phyloP scores from a whole-genome alignment of 2,329 filamentous ascomycete species.

The Colletotrichum incanum region DNA sequence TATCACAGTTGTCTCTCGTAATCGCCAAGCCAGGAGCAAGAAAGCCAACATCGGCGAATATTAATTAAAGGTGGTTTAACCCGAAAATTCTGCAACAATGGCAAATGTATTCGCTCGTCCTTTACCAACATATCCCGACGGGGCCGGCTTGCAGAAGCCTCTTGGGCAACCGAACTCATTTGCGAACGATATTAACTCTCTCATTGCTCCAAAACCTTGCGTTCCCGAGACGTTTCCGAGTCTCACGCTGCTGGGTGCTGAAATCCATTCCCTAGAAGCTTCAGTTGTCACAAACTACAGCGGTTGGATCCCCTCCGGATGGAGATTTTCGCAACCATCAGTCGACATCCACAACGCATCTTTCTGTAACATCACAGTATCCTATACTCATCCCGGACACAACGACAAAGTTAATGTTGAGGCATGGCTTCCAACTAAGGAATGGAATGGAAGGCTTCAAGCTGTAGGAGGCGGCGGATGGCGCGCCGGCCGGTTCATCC shows the following conservation, averaged over 20 bases:
- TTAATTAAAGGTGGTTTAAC: neutral
- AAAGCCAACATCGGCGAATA: fast-evolving
- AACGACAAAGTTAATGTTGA: slow-evolving; percentile 46
- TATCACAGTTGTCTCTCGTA: fast-evolving
- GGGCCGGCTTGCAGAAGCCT: neutral
- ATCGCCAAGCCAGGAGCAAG: neutral
- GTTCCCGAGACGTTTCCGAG: neutral
- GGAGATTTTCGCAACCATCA: slow-evolving; percentile 20
- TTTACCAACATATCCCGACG: neutral
- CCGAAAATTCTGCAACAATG: neutral
- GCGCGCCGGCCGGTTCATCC: slow-evolving; percentile 20
- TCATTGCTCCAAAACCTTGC: neutral
- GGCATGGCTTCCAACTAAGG: slow-evolving; percentile 46
- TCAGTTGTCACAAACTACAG: slow-evolving; percentile 14
- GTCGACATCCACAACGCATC: slow-evolving; percentile 23
- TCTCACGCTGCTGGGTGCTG: slow-evolving; percentile 7
- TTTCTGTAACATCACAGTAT: slow-evolving; percentile 50
- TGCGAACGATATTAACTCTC: neutral
- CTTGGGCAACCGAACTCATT: neutral
- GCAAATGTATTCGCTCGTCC: neutral
- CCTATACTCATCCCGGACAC: slow-evolving; percentile 47
- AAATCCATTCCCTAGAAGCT: slow-evolving; percentile 14
- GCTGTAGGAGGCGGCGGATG: slow-evolving; percentile 51
- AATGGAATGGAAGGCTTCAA: slow-evolving; percentile 51
- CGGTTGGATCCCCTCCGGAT: neutral